Evolutionary conservation across 2,329 filamentous ascomycete species (phyloP), one percentile per base, ranked within the genome.

Genomic region (Pezicula carpinea): DNA sequence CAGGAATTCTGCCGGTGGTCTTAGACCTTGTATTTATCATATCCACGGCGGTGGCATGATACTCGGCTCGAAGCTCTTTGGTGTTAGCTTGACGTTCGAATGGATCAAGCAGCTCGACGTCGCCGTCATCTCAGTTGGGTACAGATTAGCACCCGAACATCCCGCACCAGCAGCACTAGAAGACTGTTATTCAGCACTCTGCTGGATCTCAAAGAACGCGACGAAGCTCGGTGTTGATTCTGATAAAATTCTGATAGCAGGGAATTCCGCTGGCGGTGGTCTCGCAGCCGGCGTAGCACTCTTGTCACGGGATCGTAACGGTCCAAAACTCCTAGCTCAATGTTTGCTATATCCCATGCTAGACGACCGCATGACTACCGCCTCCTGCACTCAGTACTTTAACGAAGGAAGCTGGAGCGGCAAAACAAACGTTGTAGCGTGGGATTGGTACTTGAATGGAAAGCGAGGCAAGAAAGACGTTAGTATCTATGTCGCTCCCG

Each of bases 261-360:
- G 79, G 4, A 74, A 76, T 45, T 79, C 74, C 18, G 78, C 77
- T 1, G 79, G 78, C 2, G 79, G 76, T 2, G 76, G 78, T 44
- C 63, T 83, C 14, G 77, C 77, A 0, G 75, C 76, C 1, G 74
- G 71, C 4, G 66, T 76, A 52, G 69, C 74, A 1, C 62, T 82
- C 21, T 72, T 79, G 68, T 59, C 59, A 3, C 59, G 66, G n/a
- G 68, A 71, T 52, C 55, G 55, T n/a, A 57, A 53, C 18, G 54
- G 62, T 1, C 64, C 64, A 1, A 58, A 58, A n/a, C 49, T 72
- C 3, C 60, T 63, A 7, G 67, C 65, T 18, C 64, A 69, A 31
- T 62, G 68, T 15, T 59, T 72, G 1, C 54, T 69, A 14, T 68
- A 64, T 41, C 67, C 69, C 7, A 70, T 71, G 69, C 54, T 72